These are phyloP conservation scores for Physcomitrium patens DNA, from an alignment of 225 moss, liverwort and hornwort genomes.

Conservation along the genomic window DNA sequence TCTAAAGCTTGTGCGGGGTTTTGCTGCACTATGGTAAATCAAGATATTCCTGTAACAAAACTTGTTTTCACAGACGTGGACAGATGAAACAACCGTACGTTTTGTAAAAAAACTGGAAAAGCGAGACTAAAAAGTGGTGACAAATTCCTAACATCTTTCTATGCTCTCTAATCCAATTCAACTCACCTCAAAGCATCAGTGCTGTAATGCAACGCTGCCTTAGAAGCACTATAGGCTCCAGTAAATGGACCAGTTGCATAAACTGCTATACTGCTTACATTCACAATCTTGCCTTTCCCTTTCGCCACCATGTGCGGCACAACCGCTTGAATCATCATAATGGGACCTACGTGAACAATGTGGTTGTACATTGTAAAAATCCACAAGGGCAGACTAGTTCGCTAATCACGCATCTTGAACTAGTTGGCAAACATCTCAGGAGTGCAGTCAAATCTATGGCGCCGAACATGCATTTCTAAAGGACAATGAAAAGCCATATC, in stretches of 20 bases:
- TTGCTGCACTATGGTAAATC: too few species aligned
- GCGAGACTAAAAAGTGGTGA: slow-evolving; percentile 1
- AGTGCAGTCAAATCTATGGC: background rate
- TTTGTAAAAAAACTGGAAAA: background rate
- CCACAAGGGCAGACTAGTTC: slow-evolving; percentile 1
- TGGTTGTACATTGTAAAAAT: background rate
- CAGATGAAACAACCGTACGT: slow-evolving; percentile 8
- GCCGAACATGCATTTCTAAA: background rate
- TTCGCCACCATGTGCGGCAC: slow-evolving; percentile 70
- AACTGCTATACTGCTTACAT: slow-evolving; percentile 62
- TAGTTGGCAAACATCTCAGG: background rate
- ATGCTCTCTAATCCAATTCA: background rate
- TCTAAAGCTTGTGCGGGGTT: background rate
- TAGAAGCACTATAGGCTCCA: slow-evolving; percentile 50
- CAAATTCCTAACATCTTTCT: background rate
- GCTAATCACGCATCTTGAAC: background rate
- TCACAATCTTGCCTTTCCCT: slow-evolving; percentile 70
- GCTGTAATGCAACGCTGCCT: slow-evolving; percentile 60
- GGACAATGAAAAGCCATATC: background rate
- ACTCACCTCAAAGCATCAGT: slow-evolving; percentile 58
- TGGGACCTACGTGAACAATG: slow-evolving; percentile 53
- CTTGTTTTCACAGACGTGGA: background rate
- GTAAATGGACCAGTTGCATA: slow-evolving; percentile 58
- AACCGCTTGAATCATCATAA: slow-evolving; percentile 74
- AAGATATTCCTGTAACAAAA: background rate